Base-by-base conservation (phyloP, 2,329 filamentous ascomycete species). In the Orbilia javanica region DNA sequence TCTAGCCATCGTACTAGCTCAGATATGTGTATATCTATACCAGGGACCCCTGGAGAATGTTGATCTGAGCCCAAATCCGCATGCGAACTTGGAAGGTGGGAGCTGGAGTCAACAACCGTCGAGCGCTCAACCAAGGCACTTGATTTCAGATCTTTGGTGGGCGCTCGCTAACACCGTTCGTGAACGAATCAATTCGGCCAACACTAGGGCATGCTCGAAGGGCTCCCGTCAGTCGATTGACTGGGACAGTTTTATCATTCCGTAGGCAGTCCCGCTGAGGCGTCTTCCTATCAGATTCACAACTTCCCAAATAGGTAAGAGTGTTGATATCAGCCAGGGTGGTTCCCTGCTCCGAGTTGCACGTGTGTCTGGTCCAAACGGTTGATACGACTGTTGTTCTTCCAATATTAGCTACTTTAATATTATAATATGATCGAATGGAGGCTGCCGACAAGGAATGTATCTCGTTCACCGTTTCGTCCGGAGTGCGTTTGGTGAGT, bases 271-370 rank as follows among this genome's bases (percentile, higher is more conserved):
- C 25, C 48, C 20, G 42, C 25, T 27, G 20, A 55, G 22, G 20
- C 25, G 48, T 34, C 42, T 36, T 39, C 13, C 60, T 31, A 57
- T 69, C 27, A 29, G 5, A 20, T 67, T 60, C 15, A 31, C 27
- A 75, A 31, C 71, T 75, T 22, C 71, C 64, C 10, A 36, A 69
- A 75, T 48, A 63, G 64, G 64, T 55, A 68, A 75, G 34, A 57
- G 60, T 60, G 60, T 73, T 73, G 69, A 46, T 63, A 39, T 13
- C 46, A 18, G 60, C 39, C 15, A 52, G 62, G 48, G 42, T 2
- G 39, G 36, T 18, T 4, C 68, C 68, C 34, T 67, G 53, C 18
- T 48, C 3, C 36, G 11, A 52, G 62, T 34, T 63, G 64, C 71
- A 75, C 71, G 71, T 75, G 71, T 68, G 46, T 39, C 25, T 46